Percentiles rank a stretch among this genome's conserved stretches.
Conservation (phyloP, 768 basidiomycete genomes). For the Psilocybe tampanensis region DNA sequence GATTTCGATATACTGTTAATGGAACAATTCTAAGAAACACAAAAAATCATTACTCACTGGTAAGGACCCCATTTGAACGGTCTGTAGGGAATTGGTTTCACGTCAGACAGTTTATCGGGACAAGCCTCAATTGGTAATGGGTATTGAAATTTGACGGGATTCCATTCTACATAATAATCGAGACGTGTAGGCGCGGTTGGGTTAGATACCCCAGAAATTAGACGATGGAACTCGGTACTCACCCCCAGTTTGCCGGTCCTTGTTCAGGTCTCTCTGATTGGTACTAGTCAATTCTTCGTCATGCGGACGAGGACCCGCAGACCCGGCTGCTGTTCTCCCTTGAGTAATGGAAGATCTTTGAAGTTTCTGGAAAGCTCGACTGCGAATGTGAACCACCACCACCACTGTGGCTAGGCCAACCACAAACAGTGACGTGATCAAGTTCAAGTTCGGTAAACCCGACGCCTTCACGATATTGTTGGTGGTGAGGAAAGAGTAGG, state of each 20-base stretch:
- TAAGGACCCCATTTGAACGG: slow-evolving; percentile 67
- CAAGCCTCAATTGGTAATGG: slow-evolving; percentile 48
- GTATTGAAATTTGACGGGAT: slow-evolving; percentile 50
- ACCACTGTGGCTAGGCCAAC: neutral
- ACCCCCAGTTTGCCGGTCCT: slow-evolving; percentile 27
- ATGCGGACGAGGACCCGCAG: neutral
- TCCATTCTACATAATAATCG: slow-evolving; percentile 52
- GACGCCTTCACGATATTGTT: neutral
- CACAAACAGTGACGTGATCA: slow-evolving; percentile 1
- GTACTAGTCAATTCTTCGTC: neutral
- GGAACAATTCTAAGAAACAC: neutral
- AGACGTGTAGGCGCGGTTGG: neutral
- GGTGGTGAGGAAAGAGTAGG: neutral
- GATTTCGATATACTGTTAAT: neutral
- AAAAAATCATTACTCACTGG: slow-evolving; percentile 51
- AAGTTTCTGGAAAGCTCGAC: neutral
- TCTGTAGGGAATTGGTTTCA: slow-evolving; percentile 63
- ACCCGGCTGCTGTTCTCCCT: neutral
- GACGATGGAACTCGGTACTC: slow-evolving; percentile 3
- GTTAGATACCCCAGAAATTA: neutral
- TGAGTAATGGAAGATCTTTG: neutral
- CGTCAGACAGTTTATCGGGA: slow-evolving; percentile 38
- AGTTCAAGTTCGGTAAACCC: neutral
- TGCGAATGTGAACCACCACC: neutral
- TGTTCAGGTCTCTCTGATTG: slow-evolving; percentile 9